Conservation (phyloP, 176 grass and related monocot genomes). For the Triticum monococcum region DNA sequence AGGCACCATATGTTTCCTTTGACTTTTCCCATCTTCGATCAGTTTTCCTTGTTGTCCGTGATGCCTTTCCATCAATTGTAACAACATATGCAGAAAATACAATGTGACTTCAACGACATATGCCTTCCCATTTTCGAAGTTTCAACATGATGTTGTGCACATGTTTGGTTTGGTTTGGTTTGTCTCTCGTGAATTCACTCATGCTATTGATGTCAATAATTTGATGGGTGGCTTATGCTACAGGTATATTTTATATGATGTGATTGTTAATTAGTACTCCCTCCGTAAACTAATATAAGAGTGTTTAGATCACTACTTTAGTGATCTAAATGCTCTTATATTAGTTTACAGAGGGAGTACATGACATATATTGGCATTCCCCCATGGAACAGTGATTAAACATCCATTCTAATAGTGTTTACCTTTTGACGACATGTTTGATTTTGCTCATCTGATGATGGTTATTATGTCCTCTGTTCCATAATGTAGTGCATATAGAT, state of each 20-base stretch:
- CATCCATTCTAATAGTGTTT: neutral
- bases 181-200: neutral
- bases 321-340: too few species aligned
- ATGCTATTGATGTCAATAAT: neutral
- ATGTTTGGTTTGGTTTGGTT: neutral
- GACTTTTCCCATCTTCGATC: neutral
- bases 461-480: neutral
- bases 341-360: neutral
- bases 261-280: neutral
- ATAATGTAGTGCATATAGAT: too few species aligned
- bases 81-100: neutral
- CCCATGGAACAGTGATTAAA: neutral
- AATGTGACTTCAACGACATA: neutral
- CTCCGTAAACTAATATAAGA: too few species aligned
- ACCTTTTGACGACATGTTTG: neutral
- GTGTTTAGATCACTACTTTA: too few species aligned
- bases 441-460: neutral
- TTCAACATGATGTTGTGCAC: neutral
- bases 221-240: neutral
- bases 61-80: neutral
- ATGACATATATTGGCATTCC: neutral
- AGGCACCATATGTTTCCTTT: neutral
- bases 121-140: too few species aligned
- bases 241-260: conserved; percentile 8
- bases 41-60: neutral